These are phyloP conservation scores for Clitoria ternatea DNA, from an alignment of 306 rosid genomes.

Conservation along the genomic window DNA sequence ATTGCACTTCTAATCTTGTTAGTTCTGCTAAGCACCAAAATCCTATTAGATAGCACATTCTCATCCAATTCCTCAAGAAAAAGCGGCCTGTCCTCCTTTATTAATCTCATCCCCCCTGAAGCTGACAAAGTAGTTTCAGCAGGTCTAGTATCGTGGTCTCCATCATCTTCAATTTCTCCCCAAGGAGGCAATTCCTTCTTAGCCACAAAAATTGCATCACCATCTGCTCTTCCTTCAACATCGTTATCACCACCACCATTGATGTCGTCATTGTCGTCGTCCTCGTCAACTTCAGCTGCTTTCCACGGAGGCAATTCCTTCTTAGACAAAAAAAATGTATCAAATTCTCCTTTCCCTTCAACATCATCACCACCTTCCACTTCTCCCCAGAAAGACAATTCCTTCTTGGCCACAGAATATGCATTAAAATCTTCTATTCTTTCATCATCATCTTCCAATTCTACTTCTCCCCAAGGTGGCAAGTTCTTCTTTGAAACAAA, in stretches of 20 bases:
- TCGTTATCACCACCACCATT: conserved; percentile 3
- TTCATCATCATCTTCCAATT: conserved; percentile 16
- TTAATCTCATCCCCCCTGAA: conserved; percentile 22
- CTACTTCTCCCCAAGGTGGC: conserved; percentile 49
- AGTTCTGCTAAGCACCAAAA: conserved; percentile 75
- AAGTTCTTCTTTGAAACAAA: conserved; percentile 28
- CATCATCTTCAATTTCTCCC: conserved; percentile 38
- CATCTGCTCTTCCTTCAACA: conserved; percentile 22
- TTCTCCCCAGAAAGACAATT: conserved; percentile 55
- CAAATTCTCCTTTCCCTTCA: conserved; percentile 21
- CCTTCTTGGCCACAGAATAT: conserved; percentile 30
- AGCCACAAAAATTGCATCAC: conserved; percentile 21
- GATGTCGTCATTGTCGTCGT: too few relatives aligned
- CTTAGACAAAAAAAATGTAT: conserved; percentile 19
- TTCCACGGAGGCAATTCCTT: conserved; percentile 49
- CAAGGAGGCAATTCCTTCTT: conserved; percentile 49
- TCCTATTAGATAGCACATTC: conserved; percentile 54
- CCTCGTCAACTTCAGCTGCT: background rate
- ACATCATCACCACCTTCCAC: conserved; percentile 7
- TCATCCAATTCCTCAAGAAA: conserved; percentile 68
- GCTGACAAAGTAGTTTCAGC: conserved; percentile 15
- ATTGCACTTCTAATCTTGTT: conserved; percentile 73
- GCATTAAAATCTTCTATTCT: conserved; percentile 24
- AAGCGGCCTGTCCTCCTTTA: conserved; percentile 33
- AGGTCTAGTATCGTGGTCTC: conserved; percentile 18